These are phyloP conservation scores for Candida awuae DNA, from an alignment of 805 yeast species.

Conservation along the genomic window DNA sequence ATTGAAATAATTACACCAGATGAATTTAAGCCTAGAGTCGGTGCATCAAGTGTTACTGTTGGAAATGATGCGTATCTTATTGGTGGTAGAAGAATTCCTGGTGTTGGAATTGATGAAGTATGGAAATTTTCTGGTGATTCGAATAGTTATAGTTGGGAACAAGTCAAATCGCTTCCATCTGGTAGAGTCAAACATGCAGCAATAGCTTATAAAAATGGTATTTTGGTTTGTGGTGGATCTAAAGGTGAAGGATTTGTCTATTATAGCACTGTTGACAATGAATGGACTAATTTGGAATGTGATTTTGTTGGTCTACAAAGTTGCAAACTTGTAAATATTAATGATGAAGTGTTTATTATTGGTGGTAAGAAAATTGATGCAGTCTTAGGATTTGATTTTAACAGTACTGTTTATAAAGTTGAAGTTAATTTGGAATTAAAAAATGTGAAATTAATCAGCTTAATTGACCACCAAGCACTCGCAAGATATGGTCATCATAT, in stretches of 20 bases:
- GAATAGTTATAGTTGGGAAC: slow-evolving; percentile 32
- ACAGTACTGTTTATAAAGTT: slow-evolving; percentile 30
- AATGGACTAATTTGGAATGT: slow-evolving; percentile 4
- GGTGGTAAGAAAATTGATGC: slow-evolving; percentile 37
- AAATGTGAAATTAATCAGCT: slow-evolving; percentile 16
- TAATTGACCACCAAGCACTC: slow-evolving; percentile 26
- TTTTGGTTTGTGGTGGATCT: slow-evolving; percentile 48
- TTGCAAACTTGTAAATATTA: slow-evolving; percentile 1
- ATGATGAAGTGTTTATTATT: slow-evolving; percentile 32
- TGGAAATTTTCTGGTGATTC: slow-evolving; percentile 30
- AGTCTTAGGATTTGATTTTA: slow-evolving; percentile 20
- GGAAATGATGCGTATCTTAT: slow-evolving; percentile 28
- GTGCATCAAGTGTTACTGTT: slow-evolving; percentile 3
- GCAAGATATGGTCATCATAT: slow-evolving; percentile 45
- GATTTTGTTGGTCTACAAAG: slow-evolving; percentile 4
- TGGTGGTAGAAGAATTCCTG: slow-evolving; percentile 68
- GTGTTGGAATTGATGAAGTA: slow-evolving; percentile 34
- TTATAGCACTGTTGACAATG: slow-evolving; percentile 16
- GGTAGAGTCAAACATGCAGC: slow-evolving; percentile 47
- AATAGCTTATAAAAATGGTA: slow-evolving; percentile 22
- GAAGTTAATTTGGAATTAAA: slow-evolving; percentile 10
- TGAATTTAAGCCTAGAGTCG: slow-evolving; percentile 7
- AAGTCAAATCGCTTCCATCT: slow-evolving; percentile 31
- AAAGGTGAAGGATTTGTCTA: slow-evolving; percentile 12
- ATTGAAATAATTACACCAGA: slow-evolving; percentile 1